These are phyloP conservation scores for Atkinsonella texensis DNA, from an alignment of 2,329 filamentous ascomycete genomes.

Conservation along the genomic window DNA sequence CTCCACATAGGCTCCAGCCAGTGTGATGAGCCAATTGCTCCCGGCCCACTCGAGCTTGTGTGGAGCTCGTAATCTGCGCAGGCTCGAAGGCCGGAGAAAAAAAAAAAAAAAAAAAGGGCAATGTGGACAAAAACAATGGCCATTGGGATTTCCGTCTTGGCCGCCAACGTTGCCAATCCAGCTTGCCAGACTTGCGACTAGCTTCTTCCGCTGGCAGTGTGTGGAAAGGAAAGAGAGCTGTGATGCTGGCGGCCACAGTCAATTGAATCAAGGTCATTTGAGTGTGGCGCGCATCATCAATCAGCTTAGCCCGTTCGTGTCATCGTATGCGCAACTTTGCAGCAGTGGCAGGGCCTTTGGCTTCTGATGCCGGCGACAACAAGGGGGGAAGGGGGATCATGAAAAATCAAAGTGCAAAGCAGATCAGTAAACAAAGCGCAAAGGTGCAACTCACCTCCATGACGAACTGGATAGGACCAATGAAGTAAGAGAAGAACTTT, in stretches of 20 bases:
- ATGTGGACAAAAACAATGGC: conserved; percentile 9
- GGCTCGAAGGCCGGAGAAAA: conserved; percentile 9
- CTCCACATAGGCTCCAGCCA: conserved; percentile 14
- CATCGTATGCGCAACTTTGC: not conserved
- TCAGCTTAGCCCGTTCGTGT: not conserved
- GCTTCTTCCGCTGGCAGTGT: not conserved
- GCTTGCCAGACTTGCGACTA: not conserved
- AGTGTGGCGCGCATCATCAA: not conserved
- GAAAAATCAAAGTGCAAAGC: not conserved
- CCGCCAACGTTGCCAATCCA: not conserved
- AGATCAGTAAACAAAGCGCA: not conserved
- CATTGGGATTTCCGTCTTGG: conserved; percentile 1
- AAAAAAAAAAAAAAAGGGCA: conserved; percentile 14
- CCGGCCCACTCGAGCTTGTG: conserved; percentile 19
- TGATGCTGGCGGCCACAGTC: not conserved
- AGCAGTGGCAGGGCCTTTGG: no score
- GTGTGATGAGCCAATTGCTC: conserved; percentile 16
- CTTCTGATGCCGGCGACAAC: not conserved
- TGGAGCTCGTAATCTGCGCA: conserved; percentile 22
- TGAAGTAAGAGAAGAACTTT: conserved; percentile 74
- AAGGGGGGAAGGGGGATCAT: not conserved
- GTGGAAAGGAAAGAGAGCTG: not conserved
- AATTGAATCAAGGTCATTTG: not conserved
- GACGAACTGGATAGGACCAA: conserved; percentile 85
- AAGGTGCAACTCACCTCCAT: conserved; percentile 57